Evolutionary conservation across 768 basidiomycete genomes (phyloP), one percentile per base, ranked within the genome.

Genomic region (Infundibulicybe gibba): DNA sequence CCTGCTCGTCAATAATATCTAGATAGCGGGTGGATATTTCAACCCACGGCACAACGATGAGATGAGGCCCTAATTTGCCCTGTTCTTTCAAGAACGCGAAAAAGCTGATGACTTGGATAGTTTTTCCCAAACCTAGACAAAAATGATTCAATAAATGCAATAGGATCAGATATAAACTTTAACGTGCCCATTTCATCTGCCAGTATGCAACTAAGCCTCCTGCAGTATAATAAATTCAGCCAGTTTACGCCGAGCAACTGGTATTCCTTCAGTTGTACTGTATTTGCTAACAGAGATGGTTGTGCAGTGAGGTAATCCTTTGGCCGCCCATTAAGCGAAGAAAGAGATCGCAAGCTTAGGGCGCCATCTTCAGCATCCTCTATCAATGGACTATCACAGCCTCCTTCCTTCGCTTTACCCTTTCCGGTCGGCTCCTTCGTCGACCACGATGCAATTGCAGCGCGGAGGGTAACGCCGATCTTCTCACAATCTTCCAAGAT

Each of bases 171-270:
- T 35, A 43, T 15, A 44, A 41, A 45, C 19, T 35, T 30, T 44
- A 75, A 25, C 80, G 56, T 65, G 90, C 95, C 95, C 97, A 99
- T 99, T 66, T 99, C 97, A 65, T 99, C 97, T 2, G 97, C 97
- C 37, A 99, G 77, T 60, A 99, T 98, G 64, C 95, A 97, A 53
- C 92, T 94, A 43, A 89, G 76, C 49, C 79, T 77, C 57, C 80
- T 83, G 48, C 74, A 76, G 64, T 93, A 94, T 43, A 98, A 70
- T 16, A 98, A 67, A 65, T 91, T 83, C 53, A 99, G 71, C 97
- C 97, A 99, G 63, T 98, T 99, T 45, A 99, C 77, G n/a, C 97
- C 97, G 48, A 97, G 75, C 49, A 98, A 71, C 65, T 99, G 95
- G 64, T 99, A 99, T 55, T 95, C 94, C 72, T 99, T 99, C 58